phyloP scores from a whole-genome alignment of 106 monocot genomes.

The Dendrobium officinale region DNA sequence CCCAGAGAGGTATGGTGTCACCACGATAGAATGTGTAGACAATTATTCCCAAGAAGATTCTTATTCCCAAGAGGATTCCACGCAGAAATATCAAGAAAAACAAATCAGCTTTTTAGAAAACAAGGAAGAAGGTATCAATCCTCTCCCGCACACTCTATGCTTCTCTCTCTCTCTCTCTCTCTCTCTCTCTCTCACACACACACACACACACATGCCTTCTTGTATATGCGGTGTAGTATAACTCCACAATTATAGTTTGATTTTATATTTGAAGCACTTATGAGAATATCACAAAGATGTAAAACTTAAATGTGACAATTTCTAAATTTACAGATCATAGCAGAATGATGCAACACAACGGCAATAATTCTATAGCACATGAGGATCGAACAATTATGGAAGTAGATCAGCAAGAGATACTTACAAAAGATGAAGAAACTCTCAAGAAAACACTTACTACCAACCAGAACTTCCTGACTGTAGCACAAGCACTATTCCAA shows the following conservation, averaged over 20 bases:
- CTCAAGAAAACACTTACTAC: slow-evolving; percentile 37
- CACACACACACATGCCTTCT: background rate
- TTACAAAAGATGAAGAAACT: slow-evolving; percentile 37
- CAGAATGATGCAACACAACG: background rate
- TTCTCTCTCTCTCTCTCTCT: no score
- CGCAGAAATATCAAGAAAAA: slow-evolving; percentile 7
- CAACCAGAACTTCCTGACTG: slow-evolving; percentile 41
- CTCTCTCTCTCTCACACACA: no score
- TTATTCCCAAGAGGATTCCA: background rate
- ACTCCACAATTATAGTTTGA: background rate
- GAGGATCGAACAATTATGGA: slow-evolving; percentile 8
- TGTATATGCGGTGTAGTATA: background rate
- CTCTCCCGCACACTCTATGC: no score
- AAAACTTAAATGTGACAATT: background rate
- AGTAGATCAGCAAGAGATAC: slow-evolving; percentile 16
- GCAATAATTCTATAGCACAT: background rate
- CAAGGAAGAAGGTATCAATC: slow-evolving; percentile 14
- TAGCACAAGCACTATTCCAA: slow-evolving; percentile 37
- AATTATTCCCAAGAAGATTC: slow-evolving; percentile 2
- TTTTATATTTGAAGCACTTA: background rate
- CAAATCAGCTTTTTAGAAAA: slow-evolving; percentile 5
- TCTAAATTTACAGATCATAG: background rate
- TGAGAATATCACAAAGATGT: background rate
- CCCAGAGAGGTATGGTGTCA: background rate
- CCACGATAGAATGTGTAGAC: slow-evolving; percentile 1